Evolutionary conservation across 495 filamentous ascomycete species (phyloP).

Genomic region (Neurospora sp.): DNA sequence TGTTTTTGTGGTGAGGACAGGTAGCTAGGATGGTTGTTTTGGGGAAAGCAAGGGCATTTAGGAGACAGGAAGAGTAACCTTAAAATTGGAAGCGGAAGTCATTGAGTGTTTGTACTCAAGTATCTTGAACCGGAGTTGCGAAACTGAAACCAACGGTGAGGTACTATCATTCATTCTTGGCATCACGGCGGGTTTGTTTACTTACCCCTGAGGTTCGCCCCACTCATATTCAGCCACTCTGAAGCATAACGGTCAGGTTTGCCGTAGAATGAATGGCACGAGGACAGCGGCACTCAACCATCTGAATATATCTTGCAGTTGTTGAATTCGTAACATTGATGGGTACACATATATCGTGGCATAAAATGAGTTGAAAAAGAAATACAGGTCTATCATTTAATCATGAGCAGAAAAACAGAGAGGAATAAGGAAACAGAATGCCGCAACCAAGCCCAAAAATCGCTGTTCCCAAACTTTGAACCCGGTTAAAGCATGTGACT

Average conservation of each 20-base stretch:
- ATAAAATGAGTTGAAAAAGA: neutral
- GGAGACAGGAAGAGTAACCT: neutral
- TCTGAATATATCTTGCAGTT: neutral
- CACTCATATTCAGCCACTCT: neutral
- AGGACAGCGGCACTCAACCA: neutral
- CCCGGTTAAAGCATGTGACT: neutral
- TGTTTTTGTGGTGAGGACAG: neutral
- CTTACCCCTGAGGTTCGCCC: neutral
- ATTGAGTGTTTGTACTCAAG: neutral
- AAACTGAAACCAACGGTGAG: neutral
- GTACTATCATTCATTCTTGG: neutral
- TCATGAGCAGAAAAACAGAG: neutral
- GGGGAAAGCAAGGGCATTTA: neutral
- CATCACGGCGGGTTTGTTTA: neutral
- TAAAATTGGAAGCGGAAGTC: neutral
- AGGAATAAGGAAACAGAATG: neutral
- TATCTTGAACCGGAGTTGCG: neutral
- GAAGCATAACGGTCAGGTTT: neutral
- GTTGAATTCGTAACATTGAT: neutral
- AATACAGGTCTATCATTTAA: neutral
- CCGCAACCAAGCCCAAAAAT: neutral
- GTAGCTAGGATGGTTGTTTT: neutral
- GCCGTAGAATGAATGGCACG: neutral
- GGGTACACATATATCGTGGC: neutral
- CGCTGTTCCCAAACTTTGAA: neutral